phyloP scores from a whole-genome alignment of 805 yeast species.

The Cyberlindnera americana region DNA sequence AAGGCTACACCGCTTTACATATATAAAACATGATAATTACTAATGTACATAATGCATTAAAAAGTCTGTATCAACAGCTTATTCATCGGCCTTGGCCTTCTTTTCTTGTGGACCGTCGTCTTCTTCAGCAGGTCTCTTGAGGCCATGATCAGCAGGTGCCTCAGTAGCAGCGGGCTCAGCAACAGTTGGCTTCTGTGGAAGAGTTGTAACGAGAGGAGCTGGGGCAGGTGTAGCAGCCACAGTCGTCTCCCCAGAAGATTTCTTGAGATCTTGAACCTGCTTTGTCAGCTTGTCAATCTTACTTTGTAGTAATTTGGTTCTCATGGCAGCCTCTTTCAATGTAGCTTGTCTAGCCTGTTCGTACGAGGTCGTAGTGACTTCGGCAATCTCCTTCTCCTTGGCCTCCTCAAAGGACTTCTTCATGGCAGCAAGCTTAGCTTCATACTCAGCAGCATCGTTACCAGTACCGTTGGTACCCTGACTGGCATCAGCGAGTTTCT shows the following conservation, averaged over 20 bases:
- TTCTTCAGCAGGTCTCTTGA: conserved; percentile 25
- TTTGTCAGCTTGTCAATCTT: conserved; percentile 35
- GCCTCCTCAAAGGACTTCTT: conserved; percentile 28
- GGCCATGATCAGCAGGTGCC: conserved; percentile 9
- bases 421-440: conserved; percentile 30
- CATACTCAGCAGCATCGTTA: conserved; percentile 26
- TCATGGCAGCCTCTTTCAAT: conserved; percentile 34
- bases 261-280: conserved; percentile 35
- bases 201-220: neutral
- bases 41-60: conserved; percentile 2
- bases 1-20: too few relatives aligned
- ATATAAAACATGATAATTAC: neutral
- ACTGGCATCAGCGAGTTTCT: conserved; percentile 25
- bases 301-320: conserved; percentile 39
- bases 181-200: neutral
- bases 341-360: conserved; percentile 27
- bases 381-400: conserved; percentile 18
- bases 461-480: conserved; percentile 9
- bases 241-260: too few relatives aligned
- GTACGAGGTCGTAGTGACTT: conserved; percentile 18
- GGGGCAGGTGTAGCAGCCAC: conserved; percentile 1
- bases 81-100: conserved; percentile 20
- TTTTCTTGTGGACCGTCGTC: conserved; percentile 32
- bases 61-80: neutral
- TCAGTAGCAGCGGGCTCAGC: too few relatives aligned